Conservation (phyloP, 2,329 filamentous ascomycete genomes). For the Exophiala mesophila region DNA sequence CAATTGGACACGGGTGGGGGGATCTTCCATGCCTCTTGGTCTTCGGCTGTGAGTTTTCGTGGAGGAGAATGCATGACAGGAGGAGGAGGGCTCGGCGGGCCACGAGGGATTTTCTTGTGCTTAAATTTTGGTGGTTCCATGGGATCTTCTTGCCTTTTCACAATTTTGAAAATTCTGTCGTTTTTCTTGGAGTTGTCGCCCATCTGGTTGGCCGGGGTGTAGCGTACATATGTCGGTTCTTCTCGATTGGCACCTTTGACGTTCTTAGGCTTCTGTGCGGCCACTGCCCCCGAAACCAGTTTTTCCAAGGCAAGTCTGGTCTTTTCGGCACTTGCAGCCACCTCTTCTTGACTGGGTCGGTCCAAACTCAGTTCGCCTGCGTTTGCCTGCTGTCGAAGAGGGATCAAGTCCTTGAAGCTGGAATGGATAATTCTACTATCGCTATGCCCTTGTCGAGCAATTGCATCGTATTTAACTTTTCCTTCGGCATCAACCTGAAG, state of each 20-base stretch:
- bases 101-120: conserved; percentile 90
- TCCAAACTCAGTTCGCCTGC: conserved; percentile 86
- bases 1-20: conserved; percentile 90
- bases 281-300: conserved; percentile 77
- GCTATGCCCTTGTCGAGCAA: conserved; percentile 81
- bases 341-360: conserved; percentile 77
- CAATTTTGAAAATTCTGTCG: conserved; percentile 97
- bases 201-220: conserved; percentile 96
- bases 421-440: conserved; percentile 84
- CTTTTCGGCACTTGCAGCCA: conserved; percentile 76
- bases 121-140: conserved; percentile 99
- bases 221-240: conserved; percentile 89
- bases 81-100: conserved; percentile 85
- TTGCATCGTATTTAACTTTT: conserved; percentile 94
- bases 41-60: conserved; percentile 89
- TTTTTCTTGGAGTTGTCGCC: conserved; percentile 79
- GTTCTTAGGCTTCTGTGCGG: conserved; percentile 93
- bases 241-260: conserved; percentile 72
- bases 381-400: conserved; percentile 84
- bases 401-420: conserved; percentile 95
- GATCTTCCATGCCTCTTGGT: conserved; percentile 94
- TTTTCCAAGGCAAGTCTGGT: conserved; percentile 81
- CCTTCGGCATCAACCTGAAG: conserved; percentile 86
- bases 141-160: conserved; percentile 86
- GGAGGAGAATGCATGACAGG: conserved; percentile 94